Evolutionary conservation across 768 basidiomycete species (phyloP), one percentile per base, ranked within the genome.

Genomic region (Cytidiella melzeri): DNA sequence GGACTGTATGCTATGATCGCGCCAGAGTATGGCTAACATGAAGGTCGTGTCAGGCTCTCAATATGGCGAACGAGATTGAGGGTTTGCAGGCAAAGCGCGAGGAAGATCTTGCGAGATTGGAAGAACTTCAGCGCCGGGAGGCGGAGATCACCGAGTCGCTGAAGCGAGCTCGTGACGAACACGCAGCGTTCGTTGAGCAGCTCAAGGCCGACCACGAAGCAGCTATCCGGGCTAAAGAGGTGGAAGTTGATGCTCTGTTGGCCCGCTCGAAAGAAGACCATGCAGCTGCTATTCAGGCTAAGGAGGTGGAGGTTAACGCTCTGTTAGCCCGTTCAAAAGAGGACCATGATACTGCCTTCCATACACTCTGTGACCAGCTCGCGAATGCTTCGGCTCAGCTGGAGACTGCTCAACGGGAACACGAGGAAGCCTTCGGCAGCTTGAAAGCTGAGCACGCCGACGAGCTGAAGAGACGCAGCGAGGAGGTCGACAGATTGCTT

Each of bases 21-120:
- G 5, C 10, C 13, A 28, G 23, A 27, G 36, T 13, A 27, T 9
- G 24, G 6, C 45, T 12, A 6, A 23, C 38, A 15, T 5, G 36
- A 4, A 37, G 34, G n/a, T n/a, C n/a, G n/a, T 28, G 28, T 6
- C 50, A 92, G 89, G 75, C 87, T 10, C 63, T 84, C 45, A 95
- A 95, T 61, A 89, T 95, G 83, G 90, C 91, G 7, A 82, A 75
- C 49, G 93, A 92, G 59, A 77, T 94, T 30, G 89, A 89, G 55
- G 80, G 77, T 23, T 71, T 93, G 20, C 83, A 80, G 45, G 67
- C 70, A 46, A 79, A 80, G 58, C 80, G 85, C 57, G 65, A 74
- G 45, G 72, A 79, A 11, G 71, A 77, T 43, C 61, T 84, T 6
- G 59, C 57, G 11, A 55, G 48, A 27, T 63, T 91, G 10, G 79